phyloP scores from a whole-genome alignment of 139 green algal species.

The Chara braunii region DNA sequence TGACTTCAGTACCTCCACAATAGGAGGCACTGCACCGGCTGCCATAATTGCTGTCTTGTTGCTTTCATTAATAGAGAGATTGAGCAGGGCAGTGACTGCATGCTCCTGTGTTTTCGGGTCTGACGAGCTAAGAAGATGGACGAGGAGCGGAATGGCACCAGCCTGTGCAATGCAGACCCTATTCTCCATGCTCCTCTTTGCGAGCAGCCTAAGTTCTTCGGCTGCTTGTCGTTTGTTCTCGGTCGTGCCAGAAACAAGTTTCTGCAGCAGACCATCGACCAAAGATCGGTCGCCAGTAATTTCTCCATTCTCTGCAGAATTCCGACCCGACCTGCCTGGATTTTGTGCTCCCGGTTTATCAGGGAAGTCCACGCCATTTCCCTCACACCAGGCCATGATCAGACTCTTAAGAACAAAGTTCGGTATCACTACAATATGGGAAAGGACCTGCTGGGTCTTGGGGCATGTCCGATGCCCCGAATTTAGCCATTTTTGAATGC shows the following conservation, averaged over 20 bases:
- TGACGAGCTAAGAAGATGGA: constrained; percentile 8
- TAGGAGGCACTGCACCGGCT: constrained; percentile 7
- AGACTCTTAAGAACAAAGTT: constrained; percentile 24
- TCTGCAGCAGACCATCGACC: no score
- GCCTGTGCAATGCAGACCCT: constrained; percentile 12
- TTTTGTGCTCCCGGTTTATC: constrained; percentile 2
- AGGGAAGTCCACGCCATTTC: constrained; percentile 21
- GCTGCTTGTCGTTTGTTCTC: no score
- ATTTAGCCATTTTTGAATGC: constrained; percentile 32
- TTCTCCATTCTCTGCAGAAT: no score
- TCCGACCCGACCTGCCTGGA: no score
- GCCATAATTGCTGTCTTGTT: constrained; percentile 34
- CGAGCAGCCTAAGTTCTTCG: constrained; percentile 20
- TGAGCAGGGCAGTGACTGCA: constrained; percentile 35
- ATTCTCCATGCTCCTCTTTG: constrained; percentile 30
- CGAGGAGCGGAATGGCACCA: constrained; percentile 18
- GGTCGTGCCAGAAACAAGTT: no score
- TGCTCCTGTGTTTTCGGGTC: constrained; percentile 32
- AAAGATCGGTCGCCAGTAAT: no score
- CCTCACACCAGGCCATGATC: constrained; percentile 32
- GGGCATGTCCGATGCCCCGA: constrained; percentile 25
- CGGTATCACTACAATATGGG: constrained; percentile 27
- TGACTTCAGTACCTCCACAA: constrained; percentile 18
- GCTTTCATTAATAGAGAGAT: constrained; percentile 30
- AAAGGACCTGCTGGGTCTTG: constrained; percentile 29